Conservation (phyloP, 495 filamentous ascomycete genomes). For the Copromyces sp. region DNA sequence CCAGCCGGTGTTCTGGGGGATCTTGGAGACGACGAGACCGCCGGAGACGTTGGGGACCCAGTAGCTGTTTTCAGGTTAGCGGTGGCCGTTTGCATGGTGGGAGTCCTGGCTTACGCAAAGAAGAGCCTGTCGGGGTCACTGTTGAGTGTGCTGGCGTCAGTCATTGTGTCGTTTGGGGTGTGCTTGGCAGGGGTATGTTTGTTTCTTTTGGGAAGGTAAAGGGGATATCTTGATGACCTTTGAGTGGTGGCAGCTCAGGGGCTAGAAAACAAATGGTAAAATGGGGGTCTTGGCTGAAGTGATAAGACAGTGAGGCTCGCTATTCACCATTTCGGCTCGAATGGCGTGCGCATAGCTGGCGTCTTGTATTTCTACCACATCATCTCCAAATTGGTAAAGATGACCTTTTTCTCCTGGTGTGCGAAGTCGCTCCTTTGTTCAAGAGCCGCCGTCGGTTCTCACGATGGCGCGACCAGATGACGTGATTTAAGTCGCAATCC, state of each 20-base stretch:
- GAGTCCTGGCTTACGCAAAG: conserved; percentile 12
- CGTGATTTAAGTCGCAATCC: neutral
- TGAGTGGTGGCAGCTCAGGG: neutral
- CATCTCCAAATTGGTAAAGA: neutral
- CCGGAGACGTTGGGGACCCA: conserved; percentile 43
- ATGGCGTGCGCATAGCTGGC: neutral
- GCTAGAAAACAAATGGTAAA: neutral
- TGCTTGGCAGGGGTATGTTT: neutral
- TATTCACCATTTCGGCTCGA: neutral
- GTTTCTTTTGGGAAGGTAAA: neutral
- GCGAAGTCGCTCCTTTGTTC: neutral
- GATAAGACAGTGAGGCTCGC: neutral
- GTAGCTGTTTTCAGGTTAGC: conserved; percentile 20
- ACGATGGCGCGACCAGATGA: neutral
- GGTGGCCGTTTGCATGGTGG: neutral
- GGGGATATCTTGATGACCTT: neutral
- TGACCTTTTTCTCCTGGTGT: neutral
- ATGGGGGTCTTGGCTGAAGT: neutral
- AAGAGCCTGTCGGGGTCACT: conserved; percentile 13
- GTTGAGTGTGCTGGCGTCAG: conserved; percentile 5
- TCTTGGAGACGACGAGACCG: conserved; percentile 38
- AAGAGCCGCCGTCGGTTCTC: neutral
- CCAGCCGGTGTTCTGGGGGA: conserved; percentile 37
- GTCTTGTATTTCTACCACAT: neutral
- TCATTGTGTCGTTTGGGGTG: neutral